These are phyloP conservation scores for Coleophoma cylindrospora DNA, from an alignment of 2,329 filamentous ascomycete genomes.

Conservation along the genomic window DNA sequence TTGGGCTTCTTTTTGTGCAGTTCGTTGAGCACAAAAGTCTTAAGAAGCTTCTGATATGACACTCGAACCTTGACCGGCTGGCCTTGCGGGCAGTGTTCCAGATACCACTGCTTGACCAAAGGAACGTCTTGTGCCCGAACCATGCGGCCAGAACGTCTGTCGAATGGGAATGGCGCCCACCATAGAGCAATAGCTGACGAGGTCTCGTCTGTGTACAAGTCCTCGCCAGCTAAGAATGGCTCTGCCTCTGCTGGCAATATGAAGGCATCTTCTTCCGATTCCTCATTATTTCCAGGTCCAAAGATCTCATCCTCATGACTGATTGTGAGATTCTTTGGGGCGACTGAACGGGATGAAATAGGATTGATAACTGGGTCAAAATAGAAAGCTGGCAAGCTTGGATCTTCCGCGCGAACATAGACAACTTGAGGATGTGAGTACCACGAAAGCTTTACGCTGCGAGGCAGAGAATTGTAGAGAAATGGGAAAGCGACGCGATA, in stretches of 20 bases:
- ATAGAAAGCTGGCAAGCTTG: conserved; percentile 89
- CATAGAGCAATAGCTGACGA: conserved; percentile 87
- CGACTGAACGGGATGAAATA: conserved; percentile 90
- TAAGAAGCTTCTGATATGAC: conserved; percentile 96
- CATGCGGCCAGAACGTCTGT: conserved; percentile 91
- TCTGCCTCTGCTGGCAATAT: conserved; percentile 74
- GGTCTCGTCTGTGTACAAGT: conserved; percentile 84
- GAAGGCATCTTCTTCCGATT: conserved; percentile 72
- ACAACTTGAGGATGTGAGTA: conserved; percentile 92
- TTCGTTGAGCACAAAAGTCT: conserved; percentile 94
- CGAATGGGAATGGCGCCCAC: conserved; percentile 98
- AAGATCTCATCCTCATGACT: conserved; percentile 95
- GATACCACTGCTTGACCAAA: conserved; percentile 95
- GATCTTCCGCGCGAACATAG: conserved; percentile 82
- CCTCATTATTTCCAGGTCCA: conserved; percentile 69
- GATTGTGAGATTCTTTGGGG: conserved; percentile 86
- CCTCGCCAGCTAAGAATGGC: conserved; percentile 86
- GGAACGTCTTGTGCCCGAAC: conserved; percentile 96
- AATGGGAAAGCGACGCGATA: conserved; percentile 93
- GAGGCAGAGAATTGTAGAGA: conserved; percentile 91
- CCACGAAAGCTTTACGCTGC: conserved; percentile 90
- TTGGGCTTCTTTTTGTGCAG: conserved; percentile 94
- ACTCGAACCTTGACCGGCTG: conserved; percentile 97
- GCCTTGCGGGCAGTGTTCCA: conserved; percentile 87
- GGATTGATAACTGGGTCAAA: conserved; percentile 98